Evolutionary conservation across 306 rosid genomes (phyloP).

Genomic region (barrel medic (Medicago truncatula)): MtrunA17r5.0-ANR NC_053045.1:59431501-59432000

Average conservation of each 20-base stretch:
- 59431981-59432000: constrained; percentile 14
- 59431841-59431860: neutral
- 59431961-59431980: constrained; percentile 1
- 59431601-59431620: neutral
- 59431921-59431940: neutral
- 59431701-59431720: constrained; percentile 63
- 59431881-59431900: constrained; percentile 49
- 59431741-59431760: constrained; percentile 96
- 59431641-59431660: neutral
- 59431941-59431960: constrained; percentile 6
- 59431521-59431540: neutral
- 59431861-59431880: constrained; percentile 44
- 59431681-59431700: constrained; percentile 39
- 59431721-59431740: constrained; percentile 95
- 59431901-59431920: constrained; percentile 33
- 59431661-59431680: neutral
- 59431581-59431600: neutral
- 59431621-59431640: neutral
- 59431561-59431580: neutral
- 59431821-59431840: constrained; percentile 41
- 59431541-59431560: neutral
- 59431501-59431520: neutral
- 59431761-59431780: constrained; percentile 96
- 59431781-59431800: constrained; percentile 80
- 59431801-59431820: constrained; percentile 52